Base-by-base conservation (phyloP, 2,329 filamentous ascomycete species). In the Cladosporium cucumerinum region DNA sequence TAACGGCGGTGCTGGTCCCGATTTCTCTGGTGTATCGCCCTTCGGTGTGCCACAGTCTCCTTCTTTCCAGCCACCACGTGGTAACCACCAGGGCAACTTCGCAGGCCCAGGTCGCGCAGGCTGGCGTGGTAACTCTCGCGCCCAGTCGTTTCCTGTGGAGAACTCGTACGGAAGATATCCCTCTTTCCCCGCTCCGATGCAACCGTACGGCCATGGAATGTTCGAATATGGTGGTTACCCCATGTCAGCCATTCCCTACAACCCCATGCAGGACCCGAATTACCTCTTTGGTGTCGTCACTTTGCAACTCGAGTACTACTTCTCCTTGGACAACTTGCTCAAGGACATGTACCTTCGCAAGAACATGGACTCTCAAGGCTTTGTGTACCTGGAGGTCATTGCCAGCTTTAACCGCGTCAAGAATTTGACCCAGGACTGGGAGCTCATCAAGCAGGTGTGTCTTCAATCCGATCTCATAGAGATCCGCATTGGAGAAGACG, bases 341-440 rank as follows among this genome's bases (percentile, higher is more conserved):
- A 97, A 97, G 79, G 95, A 99, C 74, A 84, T 91, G 73, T 98
- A 88, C 78, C 83, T 99, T 66, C 89, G 95, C 65, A 88, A 87
- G 72, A 89, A 93, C 71, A 98, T 99, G 95, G 94, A 99, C 75
- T 91, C 90, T 0, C 91, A 98, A 76, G 95, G 95, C 21, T 98
- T 93, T 73, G 93, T 97, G 16, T 88, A 87, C 59, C 80, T 99
- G 60, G 83, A 85, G 36, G 85, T 97, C 65, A 89, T 99, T 70
- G 86, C 90, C 25, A 85, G 84, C n/a, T 99, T 99, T 82, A 92
- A 92, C 77, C 89, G 95, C 66, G 89, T 96, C 75, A 89, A 88
- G 77, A 81, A 85, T 30, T 79, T 96, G 32, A 90, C 89, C 0
- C 85, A 86, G 59, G 89, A 97, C 65, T 80, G 89, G 65, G 87